Evolutionary conservation across 2,329 filamentous ascomycete species (phyloP), one percentile per base, ranked within the genome.

Genomic region (Aureobasidium sp.): DNA sequence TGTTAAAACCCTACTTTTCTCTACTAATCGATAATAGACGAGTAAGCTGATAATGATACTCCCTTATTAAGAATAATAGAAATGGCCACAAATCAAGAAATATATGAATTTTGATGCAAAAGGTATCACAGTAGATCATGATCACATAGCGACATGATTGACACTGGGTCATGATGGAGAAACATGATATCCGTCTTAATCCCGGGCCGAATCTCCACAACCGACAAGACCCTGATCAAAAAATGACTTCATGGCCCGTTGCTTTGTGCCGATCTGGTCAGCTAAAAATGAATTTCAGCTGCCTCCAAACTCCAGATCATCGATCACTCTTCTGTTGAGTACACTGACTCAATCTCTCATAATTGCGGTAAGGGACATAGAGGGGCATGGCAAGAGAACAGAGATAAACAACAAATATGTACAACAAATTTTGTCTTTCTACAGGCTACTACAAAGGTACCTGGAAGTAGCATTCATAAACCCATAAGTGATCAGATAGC

Each of bases 391-490:
- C 11, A 31, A 27, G 25, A 8, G 15, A 31, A 47, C 15, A 19
- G 25, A 47, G n/a, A 47, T 33, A 33, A 45, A 31, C 27, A 53
- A 49, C 27, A 21, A 23, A 47, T 47, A 57, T 57, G 54, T 57
- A 57, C 54, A 57, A 57, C 42, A 47, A 57, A 46, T 47, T 47
- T 57, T 57, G 21, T 57, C 40, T 57, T 45, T 57, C 53, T 43
- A 57, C 53, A 35, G 45, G 19, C 51, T 43, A 42, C n/a, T 35
- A 38, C 19, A 46, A 47, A 57, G 21, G 11, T 45, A 57, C 38
- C 54, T 57, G 42, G 45, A 42, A 47, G 53, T 57, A 57, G 31
- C 54, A 57, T 57, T 57, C 42, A 47, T 47, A 47, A 57, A 57
- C 54, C 54, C 54, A 45, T 57, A 43, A 57, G 13, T 47, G 19